Base-by-base conservation (phyloP, 192 early-diverging fungal genomes). In the Umbelopsis sp. region DNA sequence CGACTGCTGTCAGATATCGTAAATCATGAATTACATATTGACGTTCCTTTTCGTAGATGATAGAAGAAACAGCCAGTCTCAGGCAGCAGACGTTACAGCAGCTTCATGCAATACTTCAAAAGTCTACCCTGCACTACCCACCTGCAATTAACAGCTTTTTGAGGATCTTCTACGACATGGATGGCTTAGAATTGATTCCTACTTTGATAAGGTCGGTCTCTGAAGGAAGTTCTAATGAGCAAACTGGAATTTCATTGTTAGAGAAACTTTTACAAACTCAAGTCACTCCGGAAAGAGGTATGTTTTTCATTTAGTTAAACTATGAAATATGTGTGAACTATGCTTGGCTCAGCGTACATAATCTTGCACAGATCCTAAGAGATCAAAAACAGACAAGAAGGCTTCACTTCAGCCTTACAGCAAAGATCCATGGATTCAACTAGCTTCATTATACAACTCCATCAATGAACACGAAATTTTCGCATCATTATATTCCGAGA, bases 401-500 rank as follows among this genome's bases (percentile, higher is more conserved):
- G 24, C 38, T 29, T 52, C 70, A 0, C 32, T 36, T 29, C 36
- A 56, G 22, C 70, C 43, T 41, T 22, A 32, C 53, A 66, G 75
- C 69, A 70, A 47, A 66, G 11, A 54, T 25, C 66, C 69, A 44
- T 93, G 92, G 92, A 83, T 84, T 24, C 80, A 89, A 11, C 69
- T 93, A 1, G 86, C 91, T 2, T 22, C 69, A 4, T 66, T 93
- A 2, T 94, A 89, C 71, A 90, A 90, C 65, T 81, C 80, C 0
- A 81, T 94, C 21, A 86, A 86, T 52, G 80, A 86, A 31, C 72
- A 80, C 47, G 91, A 94, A 44, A 74, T 92, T 4, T 92, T 88
- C 71, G 79, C 86, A 65, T 83, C 84, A 24, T 81, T 92, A 12
- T 90, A 88, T 74, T 84, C 89, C 51, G 79, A 72, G 29, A 81